phyloP scores from a whole-genome alignment of 2,329 filamentous ascomycete species.

The Cercospora nicotianae region DNA sequence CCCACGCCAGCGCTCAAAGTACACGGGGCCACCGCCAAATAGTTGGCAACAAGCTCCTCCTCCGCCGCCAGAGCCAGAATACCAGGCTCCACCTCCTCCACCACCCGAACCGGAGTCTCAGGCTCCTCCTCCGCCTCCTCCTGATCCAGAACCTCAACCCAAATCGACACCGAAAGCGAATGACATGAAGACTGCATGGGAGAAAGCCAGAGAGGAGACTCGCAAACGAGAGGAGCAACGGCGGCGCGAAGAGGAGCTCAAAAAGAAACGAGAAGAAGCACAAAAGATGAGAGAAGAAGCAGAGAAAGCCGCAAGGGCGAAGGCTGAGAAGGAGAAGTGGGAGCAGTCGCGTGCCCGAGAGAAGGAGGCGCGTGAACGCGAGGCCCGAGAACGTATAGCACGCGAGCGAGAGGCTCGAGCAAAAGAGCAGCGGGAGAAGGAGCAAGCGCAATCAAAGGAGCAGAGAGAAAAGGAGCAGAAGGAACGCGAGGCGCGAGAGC shows the following conservation, averaged over 20 bases:
- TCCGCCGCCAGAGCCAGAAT: conserved; percentile 11
- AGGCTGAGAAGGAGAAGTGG: conserved; percentile 54
- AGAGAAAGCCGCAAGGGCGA: conserved; percentile 46
- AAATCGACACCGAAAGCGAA: conserved; percentile 29
- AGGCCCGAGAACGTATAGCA: conserved; percentile 49
- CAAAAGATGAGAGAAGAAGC: conserved; percentile 52
- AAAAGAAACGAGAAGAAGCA: conserved; percentile 57
- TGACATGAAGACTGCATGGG: conserved; percentile 52
- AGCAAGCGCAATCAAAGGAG: conserved; percentile 40
- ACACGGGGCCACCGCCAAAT: conserved; percentile 31
- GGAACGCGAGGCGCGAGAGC: conserved; percentile 40
- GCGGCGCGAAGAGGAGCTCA: conserved; percentile 59
- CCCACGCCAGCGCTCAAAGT: conserved; percentile 31
- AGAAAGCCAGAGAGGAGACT: conserved; percentile 68
- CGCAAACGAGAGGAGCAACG: conserved; percentile 64
- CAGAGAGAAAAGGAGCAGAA: conserved; percentile 43
- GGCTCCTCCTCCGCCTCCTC: conserved; percentile 25
- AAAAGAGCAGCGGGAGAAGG: conserved; percentile 43
- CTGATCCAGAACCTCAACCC: conserved; percentile 26
- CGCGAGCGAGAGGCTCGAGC: conserved; percentile 37
- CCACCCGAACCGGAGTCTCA: conserved; percentile 14
- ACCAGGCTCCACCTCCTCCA: conserved; percentile 23
- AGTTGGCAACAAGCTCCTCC: conserved; percentile 21
- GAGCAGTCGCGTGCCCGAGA: conserved; percentile 52
- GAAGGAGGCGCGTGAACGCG: conserved; percentile 50